Conservation (phyloP, 1,139 yeast species). For the Yamadazyma diddensiae region DNA sequence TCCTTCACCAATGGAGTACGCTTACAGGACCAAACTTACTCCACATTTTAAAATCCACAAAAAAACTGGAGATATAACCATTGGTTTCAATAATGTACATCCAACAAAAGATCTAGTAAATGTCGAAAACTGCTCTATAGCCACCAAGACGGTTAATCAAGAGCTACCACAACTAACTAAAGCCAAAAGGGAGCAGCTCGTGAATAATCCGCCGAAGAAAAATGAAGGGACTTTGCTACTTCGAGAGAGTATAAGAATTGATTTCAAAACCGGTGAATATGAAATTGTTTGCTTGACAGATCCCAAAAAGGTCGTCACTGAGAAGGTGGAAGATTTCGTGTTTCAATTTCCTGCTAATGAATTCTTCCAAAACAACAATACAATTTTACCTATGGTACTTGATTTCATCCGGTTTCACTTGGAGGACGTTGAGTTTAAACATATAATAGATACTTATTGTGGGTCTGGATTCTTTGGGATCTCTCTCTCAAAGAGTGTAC, state of each 20-base stretch:
- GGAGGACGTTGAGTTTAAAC: constrained; percentile 18
- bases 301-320: constrained; percentile 75
- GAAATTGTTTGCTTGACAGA: constrained; percentile 46
- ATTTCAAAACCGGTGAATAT: constrained; percentile 32
- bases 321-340: constrained; percentile 67
- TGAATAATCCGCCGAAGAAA: constrained; percentile 1
- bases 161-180: constrained; percentile 9
- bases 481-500: constrained; percentile 28
- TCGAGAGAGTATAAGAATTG: constrained; percentile 33
- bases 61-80: constrained; percentile 8
- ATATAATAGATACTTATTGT: constrained; percentile 44
- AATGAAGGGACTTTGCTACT: constrained; percentile 15
- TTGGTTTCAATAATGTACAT: constrained; percentile 34
- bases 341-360: constrained; percentile 92
- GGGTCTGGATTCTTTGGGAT: constrained; percentile 49
- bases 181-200: constrained; percentile 1
- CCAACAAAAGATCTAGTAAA: constrained; percentile 76
- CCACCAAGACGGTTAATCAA: constrained; percentile 68
- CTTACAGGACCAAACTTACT: constrained; percentile 87
- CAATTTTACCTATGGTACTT: constrained; percentile 34
- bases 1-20: constrained; percentile 58
- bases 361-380: constrained; percentile 91
- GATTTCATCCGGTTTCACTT: constrained; percentile 30
- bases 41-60: constrained; percentile 77
- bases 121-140: constrained; percentile 88